Percentiles rank a stretch among this genome's conserved stretches.
These are phyloP conservation scores for Kwoniella mangroviensis DNA, from an alignment of 768 basidiomycete species.

Conservation along the genomic window DNA sequence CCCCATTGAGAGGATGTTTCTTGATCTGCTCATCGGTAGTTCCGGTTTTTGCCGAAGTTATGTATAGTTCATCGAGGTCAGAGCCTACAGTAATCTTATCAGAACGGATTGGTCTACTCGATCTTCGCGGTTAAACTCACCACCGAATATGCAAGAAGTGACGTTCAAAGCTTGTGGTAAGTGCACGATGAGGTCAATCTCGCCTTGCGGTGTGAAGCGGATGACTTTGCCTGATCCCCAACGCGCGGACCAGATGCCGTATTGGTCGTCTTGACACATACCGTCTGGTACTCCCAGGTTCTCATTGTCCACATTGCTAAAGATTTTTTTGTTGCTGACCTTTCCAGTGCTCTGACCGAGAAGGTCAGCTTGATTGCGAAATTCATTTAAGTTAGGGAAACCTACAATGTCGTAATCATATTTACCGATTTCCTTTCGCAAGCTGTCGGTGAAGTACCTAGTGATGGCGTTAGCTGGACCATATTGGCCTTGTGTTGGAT, in stretches of 20 bases:
- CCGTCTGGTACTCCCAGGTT: constrained; percentile 23
- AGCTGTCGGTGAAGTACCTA: constrained; percentile 29
- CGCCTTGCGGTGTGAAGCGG: constrained; percentile 22
- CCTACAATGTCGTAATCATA: constrained; percentile 19
- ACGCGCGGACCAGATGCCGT: constrained; percentile 19
- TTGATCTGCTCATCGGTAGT: constrained; percentile 11
- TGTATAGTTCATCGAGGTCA: constrained; percentile 25
- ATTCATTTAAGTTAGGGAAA: background rate
- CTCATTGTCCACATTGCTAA: constrained; percentile 7
- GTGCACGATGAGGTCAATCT: constrained; percentile 32
- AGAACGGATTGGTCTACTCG: background rate
- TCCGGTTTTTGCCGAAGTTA: constrained; percentile 21
- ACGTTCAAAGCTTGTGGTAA: constrained; percentile 39
- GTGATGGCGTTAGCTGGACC: background rate
- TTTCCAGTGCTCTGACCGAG: constrained; percentile 1
- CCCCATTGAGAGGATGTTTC: constrained; percentile 12
- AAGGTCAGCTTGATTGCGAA: background rate
- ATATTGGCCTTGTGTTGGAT: background rate
- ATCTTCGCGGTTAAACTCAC: constrained; percentile 12
- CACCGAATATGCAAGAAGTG: constrained; percentile 43
- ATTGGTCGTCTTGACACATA: constrained; percentile 17
- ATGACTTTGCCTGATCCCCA: constrained; percentile 26
- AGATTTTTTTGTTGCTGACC: constrained; percentile 2
- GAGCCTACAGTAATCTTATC: background rate
- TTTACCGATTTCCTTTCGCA: constrained; percentile 6